A percentile compares a stretch with the other conserved stretches of the same genome.
Conservation (phyloP, 257 asterid genomes). For the Nicotiana knightiana region DNA sequence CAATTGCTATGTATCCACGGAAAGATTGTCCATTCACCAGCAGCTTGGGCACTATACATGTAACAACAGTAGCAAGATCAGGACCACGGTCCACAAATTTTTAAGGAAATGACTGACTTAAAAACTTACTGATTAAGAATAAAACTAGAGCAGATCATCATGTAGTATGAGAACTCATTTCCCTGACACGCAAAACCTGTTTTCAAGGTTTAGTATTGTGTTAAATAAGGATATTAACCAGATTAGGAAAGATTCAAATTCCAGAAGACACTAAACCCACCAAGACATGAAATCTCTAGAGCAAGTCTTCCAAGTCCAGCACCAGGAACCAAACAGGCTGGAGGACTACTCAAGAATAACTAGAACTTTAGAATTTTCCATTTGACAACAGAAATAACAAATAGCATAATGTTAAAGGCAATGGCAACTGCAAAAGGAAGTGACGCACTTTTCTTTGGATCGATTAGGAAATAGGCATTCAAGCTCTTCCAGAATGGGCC, state of each 20-base stretch:
- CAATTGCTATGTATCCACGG: conserved; percentile 98
- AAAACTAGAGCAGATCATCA: conserved; percentile 99
- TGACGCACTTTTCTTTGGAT: conserved; percentile 43
- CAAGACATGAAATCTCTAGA: conserved; percentile 83
- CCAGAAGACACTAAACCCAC: conserved; percentile 32
- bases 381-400: conserved; percentile 7
- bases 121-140: conserved; percentile 75
- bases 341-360: conserved; percentile 52
- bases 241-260: neutral
- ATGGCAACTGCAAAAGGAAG: neutral
- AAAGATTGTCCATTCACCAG: conserved; percentile 89
- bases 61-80: conserved; percentile 20
- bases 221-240: neutral
- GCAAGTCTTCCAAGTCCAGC: conserved; percentile 99
- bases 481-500: conserved; percentile 87
- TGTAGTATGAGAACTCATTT: conserved; percentile 96
- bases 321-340: conserved; percentile 93
- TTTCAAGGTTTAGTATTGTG: neutral
- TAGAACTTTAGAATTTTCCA: conserved; percentile 25
- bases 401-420: neutral
- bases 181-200: conserved; percentile 96
- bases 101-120: neutral
- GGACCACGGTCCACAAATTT: conserved; percentile 1
- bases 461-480: conserved; percentile 64
- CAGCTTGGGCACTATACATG: conserved; percentile 43